Conservation (phyloP, 495 filamentous ascomycete species). For the Apiosordaria backusii region DNA sequence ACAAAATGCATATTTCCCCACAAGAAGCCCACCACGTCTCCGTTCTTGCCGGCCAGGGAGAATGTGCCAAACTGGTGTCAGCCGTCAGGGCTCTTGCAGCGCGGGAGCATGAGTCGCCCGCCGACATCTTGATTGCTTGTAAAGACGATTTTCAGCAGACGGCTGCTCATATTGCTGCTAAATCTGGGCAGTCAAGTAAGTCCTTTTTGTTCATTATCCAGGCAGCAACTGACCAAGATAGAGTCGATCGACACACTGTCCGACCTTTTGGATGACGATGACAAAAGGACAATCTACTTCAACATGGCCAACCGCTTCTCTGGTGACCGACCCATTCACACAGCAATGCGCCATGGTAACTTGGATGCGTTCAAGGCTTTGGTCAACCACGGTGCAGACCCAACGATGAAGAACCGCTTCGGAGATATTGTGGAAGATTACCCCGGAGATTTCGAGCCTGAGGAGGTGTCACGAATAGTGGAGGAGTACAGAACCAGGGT, state of each 20-base stretch:
- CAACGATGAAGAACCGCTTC: constrained; percentile 30
- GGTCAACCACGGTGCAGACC: constrained; percentile 30
- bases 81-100: constrained; percentile 22
- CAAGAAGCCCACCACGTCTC: constrained; percentile 27
- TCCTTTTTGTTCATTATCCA: neutral
- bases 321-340: constrained; percentile 29
- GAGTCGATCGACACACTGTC: constrained; percentile 29
- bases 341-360: constrained; percentile 31
- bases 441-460: constrained; percentile 25
- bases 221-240: constrained; percentile 3
- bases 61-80: constrained; percentile 16
- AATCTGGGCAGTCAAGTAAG: constrained; percentile 25
- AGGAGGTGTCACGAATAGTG: constrained; percentile 25
- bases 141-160: constrained; percentile 34
- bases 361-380: constrained; percentile 23
- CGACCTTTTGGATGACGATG: constrained; percentile 18
- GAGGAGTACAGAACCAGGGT: constrained; percentile 16
- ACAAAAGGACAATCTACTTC: constrained; percentile 22
- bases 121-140: constrained; percentile 25
- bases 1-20: constrained; percentile 24
- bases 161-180: constrained; percentile 32
- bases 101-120: constrained; percentile 21
- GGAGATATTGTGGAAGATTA: constrained; percentile 31
- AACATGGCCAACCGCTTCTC: constrained; percentile 34
- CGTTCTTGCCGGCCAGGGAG: constrained; percentile 28